Evolutionary conservation across 169 alveolate genomes (phyloP).

Genomic region (Eimeria necatrix): DNA sequence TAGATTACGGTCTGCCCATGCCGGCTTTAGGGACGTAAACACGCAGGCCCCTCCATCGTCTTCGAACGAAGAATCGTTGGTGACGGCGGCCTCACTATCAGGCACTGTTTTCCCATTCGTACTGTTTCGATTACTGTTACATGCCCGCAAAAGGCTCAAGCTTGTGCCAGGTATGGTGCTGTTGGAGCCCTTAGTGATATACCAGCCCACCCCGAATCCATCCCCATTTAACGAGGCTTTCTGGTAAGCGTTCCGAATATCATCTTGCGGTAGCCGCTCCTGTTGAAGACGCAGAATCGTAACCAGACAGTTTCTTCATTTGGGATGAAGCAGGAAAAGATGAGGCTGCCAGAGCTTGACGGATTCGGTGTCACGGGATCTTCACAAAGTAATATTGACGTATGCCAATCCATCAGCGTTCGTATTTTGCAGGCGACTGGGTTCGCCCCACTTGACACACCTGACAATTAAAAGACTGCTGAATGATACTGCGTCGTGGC

Average conservation of each 20-base stretch:
- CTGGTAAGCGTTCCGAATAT: conserved; percentile 65
- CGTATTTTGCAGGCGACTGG: too few species aligned
- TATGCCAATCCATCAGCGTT: too few species aligned
- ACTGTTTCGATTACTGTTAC: not conserved
- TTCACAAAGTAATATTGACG: too few species aligned
- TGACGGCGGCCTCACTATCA: not conserved
- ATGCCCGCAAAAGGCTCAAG: conserved; percentile 36
- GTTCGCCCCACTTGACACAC: conserved; percentile 21
- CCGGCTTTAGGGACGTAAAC: conserved; percentile 80
- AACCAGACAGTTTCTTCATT: too few species aligned
- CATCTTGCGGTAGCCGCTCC: conserved; percentile 75
- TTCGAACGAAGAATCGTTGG: not conserved
- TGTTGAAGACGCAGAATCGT: conserved; percentile 13
- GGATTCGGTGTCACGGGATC: too few species aligned
- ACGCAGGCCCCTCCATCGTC: conserved; percentile 80
- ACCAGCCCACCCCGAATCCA: conserved; percentile 83
- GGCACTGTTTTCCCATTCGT: not conserved
- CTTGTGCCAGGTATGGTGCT: not conserved
- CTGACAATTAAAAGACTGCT: conserved; percentile 83
- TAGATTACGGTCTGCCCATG: conserved; percentile 81
- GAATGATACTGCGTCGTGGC: conserved; percentile 78
- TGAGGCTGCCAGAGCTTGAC: too few species aligned
- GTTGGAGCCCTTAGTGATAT: conserved; percentile 2
- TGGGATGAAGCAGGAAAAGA: too few species aligned
- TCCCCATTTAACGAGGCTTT: conserved; percentile 80